A percentile compares a stretch with the other conserved stretches of the same genome.
Evolutionary conservation across 768 basidiomycete species (phyloP).

Genomic region (Podaxis sp.): DNA sequence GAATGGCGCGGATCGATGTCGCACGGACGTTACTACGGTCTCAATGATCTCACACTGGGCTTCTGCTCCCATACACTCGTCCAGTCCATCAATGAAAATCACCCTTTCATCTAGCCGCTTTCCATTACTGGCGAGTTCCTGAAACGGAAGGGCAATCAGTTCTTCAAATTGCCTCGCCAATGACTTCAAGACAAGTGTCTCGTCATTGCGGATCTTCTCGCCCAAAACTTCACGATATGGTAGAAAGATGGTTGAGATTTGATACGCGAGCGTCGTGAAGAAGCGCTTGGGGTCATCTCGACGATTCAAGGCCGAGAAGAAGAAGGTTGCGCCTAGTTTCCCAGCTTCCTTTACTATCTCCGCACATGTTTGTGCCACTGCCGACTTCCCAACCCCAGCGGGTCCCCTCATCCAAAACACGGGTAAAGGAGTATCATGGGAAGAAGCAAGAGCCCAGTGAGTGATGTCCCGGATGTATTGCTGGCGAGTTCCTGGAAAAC

Average conservation of each 20-base stretch:
- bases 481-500: not conserved
- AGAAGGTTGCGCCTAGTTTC: not conserved
- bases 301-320: conserved; percentile 1
- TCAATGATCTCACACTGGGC: conserved; percentile 7
- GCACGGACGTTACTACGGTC: not conserved
- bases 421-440: not conserved
- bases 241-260: not conserved
- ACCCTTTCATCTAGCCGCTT: not conserved
- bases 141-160: not conserved
- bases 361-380: conserved; percentile 6
- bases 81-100: conserved; percentile 4
- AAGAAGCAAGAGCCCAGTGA: not conserved
- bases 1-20: not conserved
- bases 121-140: not conserved
- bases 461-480: conserved; percentile 13
- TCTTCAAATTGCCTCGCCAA: not conserved
- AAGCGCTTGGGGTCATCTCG: not conserved
- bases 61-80: not conserved
- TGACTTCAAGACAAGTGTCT: not conserved
- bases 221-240: not conserved
- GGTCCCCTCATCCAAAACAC: conserved; percentile 8
- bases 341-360: not conserved
- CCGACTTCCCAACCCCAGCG: not conserved
- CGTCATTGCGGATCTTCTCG: not conserved
- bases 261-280: conserved; percentile 11